Percentiles rank a stretch among this genome's conserved stretches.
phyloP scores from a whole-genome alignment of 176 grass and related monocot genomes.

The Bromus sterilis region DNA sequence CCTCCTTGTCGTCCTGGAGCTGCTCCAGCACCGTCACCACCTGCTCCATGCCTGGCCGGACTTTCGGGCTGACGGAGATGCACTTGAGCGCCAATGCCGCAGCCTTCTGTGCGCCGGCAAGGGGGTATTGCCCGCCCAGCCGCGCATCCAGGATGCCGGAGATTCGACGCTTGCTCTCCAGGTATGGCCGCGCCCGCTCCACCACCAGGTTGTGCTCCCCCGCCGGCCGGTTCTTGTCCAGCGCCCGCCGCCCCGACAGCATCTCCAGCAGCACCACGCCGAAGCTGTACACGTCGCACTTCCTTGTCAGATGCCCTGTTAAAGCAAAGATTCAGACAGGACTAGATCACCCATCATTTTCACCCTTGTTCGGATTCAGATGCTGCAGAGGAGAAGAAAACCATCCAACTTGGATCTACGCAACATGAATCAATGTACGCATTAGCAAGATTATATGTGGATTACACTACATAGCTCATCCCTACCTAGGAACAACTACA shows the following conservation, averaged over 20 bases:
- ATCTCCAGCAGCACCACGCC: conserved; percentile 79
- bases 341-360: too few species aligned
- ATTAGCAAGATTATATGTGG: not conserved
- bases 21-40: not conserved
- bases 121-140: conserved; percentile 47
- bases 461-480: not conserved
- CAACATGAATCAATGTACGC: conserved; percentile 8
- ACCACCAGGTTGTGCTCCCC: conserved; percentile 60
- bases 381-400: not conserved
- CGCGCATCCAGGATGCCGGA: conserved; percentile 41
- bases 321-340: not conserved
- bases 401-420: not conserved
- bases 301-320: conserved; percentile 48
- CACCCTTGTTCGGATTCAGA: too few species aligned
- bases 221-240: conserved; percentile 49
- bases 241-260: conserved; percentile 44
- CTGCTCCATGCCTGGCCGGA: not conserved
- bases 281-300: conserved; percentile 71
- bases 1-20: not conserved
- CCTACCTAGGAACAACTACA: not conserved
- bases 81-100: not conserved
- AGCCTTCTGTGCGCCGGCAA: not conserved
- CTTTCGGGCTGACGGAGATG: not conserved
- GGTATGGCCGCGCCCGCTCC: conserved; percentile 57
- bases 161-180: conserved; percentile 57